Evolutionary conservation across 2,329 filamentous ascomycete species (phyloP), one percentile per base, ranked within the genome.

Genomic region (Tolypocladium guangdongense): DNA sequence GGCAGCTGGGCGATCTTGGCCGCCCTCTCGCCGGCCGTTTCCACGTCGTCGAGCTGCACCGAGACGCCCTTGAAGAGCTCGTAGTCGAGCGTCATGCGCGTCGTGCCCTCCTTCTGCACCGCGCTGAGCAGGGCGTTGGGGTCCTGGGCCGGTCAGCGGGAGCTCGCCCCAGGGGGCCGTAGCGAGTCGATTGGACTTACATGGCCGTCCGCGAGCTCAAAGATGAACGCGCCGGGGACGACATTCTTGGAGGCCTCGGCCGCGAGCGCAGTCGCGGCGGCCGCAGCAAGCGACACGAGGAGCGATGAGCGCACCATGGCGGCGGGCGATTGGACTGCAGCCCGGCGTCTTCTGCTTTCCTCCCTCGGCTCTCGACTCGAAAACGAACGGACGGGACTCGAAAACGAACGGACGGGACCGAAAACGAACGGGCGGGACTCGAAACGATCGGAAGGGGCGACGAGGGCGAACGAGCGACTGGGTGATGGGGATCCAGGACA

Each of bases 41-140:
- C 64, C 46, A 70, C 50, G 54, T 80, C 70, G 52, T 75, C 67
- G 62, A 81, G 73, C 59, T 78, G 72, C 55, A 81, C 74, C 2
- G 78, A 80, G 2, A 71, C 73, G 52, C 78, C 78, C 59, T 75
- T 77, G 71, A 81, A 81, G 20, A 81, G 67, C 57, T 72, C 69
- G 59, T 71, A 77, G 57, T 76, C 67, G 54, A 79, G 70, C 53
- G 73, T 71, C 70, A 76, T 72, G 52, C 75, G 74, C 49, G 71
- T 71, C 41, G 65, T 62, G 46, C 73, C 74, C 47, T 74, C 67
- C n/a, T 64, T 49, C 5, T 53, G 39, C 32, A 60, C 43, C 2
- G 53, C 38, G 7, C 43, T 30, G 70, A 58, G 27, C 45, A 58
- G 36, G 24, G 51, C 6, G 49, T 51, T 38, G 63, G 54, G 51